Evolutionary conservation across 164 flowering plant species (phyloP), one percentile per base, ranked within the genome.

Genomic region (Aristolochia fimbriata): DNA sequence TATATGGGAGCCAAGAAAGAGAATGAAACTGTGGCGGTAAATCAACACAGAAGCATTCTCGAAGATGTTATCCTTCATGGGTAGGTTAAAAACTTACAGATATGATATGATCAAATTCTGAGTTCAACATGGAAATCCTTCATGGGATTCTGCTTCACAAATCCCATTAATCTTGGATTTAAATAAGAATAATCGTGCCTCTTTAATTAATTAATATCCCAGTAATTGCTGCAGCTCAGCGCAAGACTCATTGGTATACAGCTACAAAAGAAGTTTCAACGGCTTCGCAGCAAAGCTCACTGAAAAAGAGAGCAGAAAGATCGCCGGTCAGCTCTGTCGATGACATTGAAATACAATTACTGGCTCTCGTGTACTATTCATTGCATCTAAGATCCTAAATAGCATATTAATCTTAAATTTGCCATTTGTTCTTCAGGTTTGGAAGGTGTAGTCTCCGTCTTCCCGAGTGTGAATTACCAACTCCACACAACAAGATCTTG

Each of bases 401-500:
- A 27, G 30, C 30, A 27, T 27, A 27, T n/a, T n/a, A 27, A 27
- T n/a, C n/a, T 27, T 27, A 27, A 2, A 27, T 53, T 22, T n/a
- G n/a, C n/a, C 16, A 2, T 6, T 23, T 5, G 16, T 30, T 33
- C 50, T 51, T 12, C 65, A 78, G 81, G 62, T 12, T 71, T 70
- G 83, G 70, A 78, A 16, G 81, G 74, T 22, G 74, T 83, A 25
- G 78, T 80, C 1, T 81, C 82, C 3, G 77, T 81, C 17, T 73
- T 75, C 54, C 76, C 77, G 0, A 75, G 64, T 48, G 31, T 55
- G 25, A 66, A 30, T 21, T 46, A 62, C 17, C 51, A 75, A 43
- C 81, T 79, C 25, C 83, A 78, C 59, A 83, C 83, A 16, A 76
- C 85, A 31, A 74, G 81, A 57, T 79, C 85, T 23, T 79, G 88